phyloP scores from a whole-genome alignment of 2,329 filamentous ascomycete genomes.

The Phaeosphaeria sp. region DNA sequence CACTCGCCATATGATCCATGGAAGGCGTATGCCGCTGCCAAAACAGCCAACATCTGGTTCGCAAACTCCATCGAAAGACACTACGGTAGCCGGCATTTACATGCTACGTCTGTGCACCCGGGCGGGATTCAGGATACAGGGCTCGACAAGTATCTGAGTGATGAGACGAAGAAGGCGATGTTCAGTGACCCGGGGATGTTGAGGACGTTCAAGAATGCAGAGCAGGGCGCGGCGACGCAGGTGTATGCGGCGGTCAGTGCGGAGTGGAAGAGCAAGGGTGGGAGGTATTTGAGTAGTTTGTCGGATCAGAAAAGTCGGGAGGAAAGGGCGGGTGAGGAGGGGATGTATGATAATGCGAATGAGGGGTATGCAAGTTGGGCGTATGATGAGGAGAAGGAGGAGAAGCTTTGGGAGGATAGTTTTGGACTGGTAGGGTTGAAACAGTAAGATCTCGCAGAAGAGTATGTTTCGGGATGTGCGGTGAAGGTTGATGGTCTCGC shows the following conservation, averaged over 20 bases:
- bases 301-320: slow-evolving; percentile 4
- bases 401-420: slow-evolving; percentile 38
- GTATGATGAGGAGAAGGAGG: slow-evolving; percentile 35
- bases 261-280: slow-evolving; percentile 43
- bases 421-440: slow-evolving; percentile 16
- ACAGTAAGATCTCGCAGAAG: not conserved
- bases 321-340: slow-evolving; percentile 15
- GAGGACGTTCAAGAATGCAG: slow-evolving; percentile 34
- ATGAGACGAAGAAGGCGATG: slow-evolving; percentile 3
- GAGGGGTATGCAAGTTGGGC: slow-evolving; percentile 27
- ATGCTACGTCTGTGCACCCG: slow-evolving; percentile 23
- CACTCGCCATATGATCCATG: slow-evolving; percentile 42
- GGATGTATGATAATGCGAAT: slow-evolving; percentile 12
- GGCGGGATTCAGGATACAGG: slow-evolving; percentile 21
- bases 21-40: slow-evolving; percentile 57
- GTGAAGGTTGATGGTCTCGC: too few relatives aligned
- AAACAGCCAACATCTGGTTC: slow-evolving; percentile 55
- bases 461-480: too few relatives aligned
- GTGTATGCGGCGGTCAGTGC: slow-evolving; percentile 46
- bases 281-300: slow-evolving; percentile 33
- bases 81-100: slow-evolving; percentile 18
- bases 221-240: slow-evolving; percentile 51
- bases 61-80: slow-evolving; percentile 26
- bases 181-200: slow-evolving; percentile 3
- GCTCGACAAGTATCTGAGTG: slow-evolving; percentile 9